Conservation (phyloP, 768 basidiomycete genomes). For the Hydnomerulius pinastri region DNA sequence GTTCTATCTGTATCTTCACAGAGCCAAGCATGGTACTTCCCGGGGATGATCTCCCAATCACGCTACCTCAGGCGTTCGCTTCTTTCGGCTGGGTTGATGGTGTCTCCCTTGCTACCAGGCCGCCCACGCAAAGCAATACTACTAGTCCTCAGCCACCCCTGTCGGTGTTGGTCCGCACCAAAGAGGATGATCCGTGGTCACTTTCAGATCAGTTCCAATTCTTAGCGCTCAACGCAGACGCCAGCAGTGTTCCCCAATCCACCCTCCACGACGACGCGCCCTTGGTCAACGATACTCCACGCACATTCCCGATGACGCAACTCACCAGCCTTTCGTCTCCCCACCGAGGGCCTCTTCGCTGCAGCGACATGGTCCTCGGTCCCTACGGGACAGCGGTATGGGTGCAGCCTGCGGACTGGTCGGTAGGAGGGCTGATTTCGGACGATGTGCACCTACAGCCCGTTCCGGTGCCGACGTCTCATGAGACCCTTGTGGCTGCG, state of each 20-base stretch:
- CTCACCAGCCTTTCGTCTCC: constrained; percentile 36
- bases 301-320: constrained; percentile 52
- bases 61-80: constrained; percentile 39
- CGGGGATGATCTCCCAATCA: constrained; percentile 11
- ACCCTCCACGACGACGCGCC: constrained; percentile 3
- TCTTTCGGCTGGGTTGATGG: constrained; percentile 74
- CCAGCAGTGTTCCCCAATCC: neutral
- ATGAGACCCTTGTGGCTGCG: constrained; percentile 48
- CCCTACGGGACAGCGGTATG: constrained; percentile 60
- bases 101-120: constrained; percentile 40
- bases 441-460: constrained; percentile 15
- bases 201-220: constrained; percentile 49
- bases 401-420: constrained; percentile 57
- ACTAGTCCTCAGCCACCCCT: constrained; percentile 25
- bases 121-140: neutral
- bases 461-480: constrained; percentile 15
- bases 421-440: constrained; percentile 39
- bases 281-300: constrained; percentile 22
- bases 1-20: constrained; percentile 57
- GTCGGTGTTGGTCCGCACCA: constrained; percentile 56
- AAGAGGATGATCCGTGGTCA: constrained; percentile 64
- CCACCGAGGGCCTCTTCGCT: constrained; percentile 53
- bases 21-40: constrained; percentile 40
- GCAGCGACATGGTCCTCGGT: constrained; percentile 55
- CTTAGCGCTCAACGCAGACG: constrained; percentile 47